Conservation (phyloP, 139 green algal genomes). For the Coelastrella sp. region DNA sequence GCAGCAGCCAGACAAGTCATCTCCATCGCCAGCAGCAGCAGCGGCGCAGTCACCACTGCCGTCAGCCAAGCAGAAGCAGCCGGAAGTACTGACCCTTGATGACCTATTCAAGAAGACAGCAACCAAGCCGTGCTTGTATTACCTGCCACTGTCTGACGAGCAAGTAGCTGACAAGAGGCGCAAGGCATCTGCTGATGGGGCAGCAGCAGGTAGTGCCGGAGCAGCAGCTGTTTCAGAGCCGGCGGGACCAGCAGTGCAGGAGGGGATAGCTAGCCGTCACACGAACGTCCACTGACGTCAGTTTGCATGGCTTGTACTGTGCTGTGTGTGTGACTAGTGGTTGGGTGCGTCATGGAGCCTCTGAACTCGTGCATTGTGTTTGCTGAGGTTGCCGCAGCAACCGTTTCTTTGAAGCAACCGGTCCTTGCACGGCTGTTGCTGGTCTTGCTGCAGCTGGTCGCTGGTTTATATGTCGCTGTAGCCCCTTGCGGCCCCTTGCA, state of each 20-base stretch:
- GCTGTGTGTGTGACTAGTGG: too few relatives aligned
- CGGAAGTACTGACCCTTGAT: constrained; percentile 33
- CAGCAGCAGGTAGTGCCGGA: background rate
- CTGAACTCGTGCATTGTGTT: too few relatives aligned
- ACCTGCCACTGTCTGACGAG: constrained; percentile 41
- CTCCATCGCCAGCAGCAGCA: background rate
- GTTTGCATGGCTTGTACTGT: too few relatives aligned
- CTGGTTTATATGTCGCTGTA: too few relatives aligned
- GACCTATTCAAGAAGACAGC: constrained; percentile 37
- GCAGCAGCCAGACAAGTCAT: too few relatives aligned
- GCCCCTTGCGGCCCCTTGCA: too few relatives aligned
- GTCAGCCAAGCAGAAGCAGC: background rate
- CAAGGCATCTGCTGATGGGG: background rate
- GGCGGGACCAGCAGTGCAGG: constrained; percentile 35
- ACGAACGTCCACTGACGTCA: constrained; percentile 5
- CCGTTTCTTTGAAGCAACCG: too few relatives aligned
- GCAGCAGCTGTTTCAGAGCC: background rate
- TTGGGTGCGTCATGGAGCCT: too few relatives aligned
- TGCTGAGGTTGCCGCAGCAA: too few relatives aligned
- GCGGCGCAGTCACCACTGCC: background rate
- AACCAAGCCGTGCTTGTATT: constrained; percentile 46
- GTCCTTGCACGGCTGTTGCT: too few relatives aligned
- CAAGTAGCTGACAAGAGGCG: constrained; percentile 34
- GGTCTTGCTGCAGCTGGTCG: too few relatives aligned
- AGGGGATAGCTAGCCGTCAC: background rate